These are phyloP conservation scores for Lithohypha guttulata DNA, from an alignment of 2,329 filamentous ascomycete species.

Conservation along the genomic window DNA sequence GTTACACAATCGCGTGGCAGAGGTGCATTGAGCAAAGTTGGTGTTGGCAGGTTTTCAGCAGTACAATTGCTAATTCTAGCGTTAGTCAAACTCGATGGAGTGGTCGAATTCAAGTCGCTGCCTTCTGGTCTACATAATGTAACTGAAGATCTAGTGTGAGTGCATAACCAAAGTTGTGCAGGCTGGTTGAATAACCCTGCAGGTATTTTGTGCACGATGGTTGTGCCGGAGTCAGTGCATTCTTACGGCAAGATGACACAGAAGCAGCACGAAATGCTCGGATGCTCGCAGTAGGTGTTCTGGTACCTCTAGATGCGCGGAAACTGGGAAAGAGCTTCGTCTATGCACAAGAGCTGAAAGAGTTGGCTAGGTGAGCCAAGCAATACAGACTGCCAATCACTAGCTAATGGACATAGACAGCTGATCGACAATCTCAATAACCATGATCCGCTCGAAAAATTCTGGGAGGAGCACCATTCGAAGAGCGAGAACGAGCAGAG, in stretches of 20 bases:
- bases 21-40: slow-evolving; percentile 55
- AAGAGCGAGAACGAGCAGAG: slow-evolving; percentile 20
- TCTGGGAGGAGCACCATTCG: slow-evolving; percentile 58
- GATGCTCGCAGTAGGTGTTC: slow-evolving; percentile 82
- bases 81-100: slow-evolving; percentile 47
- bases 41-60: background rate
- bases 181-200: slow-evolving; percentile 3
- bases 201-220: slow-evolving; percentile 85
- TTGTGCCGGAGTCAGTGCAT: slow-evolving; percentile 83
- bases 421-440: slow-evolving; percentile 56
- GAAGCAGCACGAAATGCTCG: slow-evolving; percentile 74
- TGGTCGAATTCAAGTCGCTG: slow-evolving; percentile 91
- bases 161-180: background rate
- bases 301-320: slow-evolving; percentile 78
- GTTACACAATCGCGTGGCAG: slow-evolving; percentile 81
- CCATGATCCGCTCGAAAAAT: slow-evolving; percentile 58
- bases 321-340: slow-evolving; percentile 80
- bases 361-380: slow-evolving; percentile 53
- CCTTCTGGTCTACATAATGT: slow-evolving; percentile 89
- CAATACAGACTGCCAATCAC: background rate
- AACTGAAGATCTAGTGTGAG: slow-evolving; percentile 61
- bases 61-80: slow-evolving; percentile 5
- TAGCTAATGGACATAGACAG: slow-evolving; percentile 27
- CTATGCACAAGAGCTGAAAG: slow-evolving; percentile 66
- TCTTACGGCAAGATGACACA: slow-evolving; percentile 70